Base-by-base conservation (phyloP, 2,329 filamentous ascomycete species). In the Alternaria sp. region DNA sequence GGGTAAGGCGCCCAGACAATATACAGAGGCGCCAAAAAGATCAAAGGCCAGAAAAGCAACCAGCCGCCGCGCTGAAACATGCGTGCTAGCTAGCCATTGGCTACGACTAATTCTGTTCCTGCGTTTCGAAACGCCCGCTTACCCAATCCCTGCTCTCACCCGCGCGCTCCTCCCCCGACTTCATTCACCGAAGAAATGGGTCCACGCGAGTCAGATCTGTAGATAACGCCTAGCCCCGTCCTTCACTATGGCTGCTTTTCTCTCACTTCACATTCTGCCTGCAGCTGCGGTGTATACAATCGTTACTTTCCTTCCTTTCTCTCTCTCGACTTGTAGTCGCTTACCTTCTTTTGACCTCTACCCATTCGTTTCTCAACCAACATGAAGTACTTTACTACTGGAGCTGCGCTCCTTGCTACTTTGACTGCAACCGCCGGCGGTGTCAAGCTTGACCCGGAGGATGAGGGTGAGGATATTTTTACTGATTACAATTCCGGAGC, bases 381-480 rank as follows among this genome's bases (percentile, higher is more conserved):
- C 58, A 78, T 78, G 75, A 74, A 67, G 65, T 72, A 73, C 54
- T 70, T 69, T 54, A 62, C 71, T 59, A 65, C 67, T 36, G 74
- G 75, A 76, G 75, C 75, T 67, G 75, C 68, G 72, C 73, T 77
- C 73, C 71, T 78, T 57, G 66, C 71, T 49, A 63, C 74, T 42
- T 54, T 70, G 62, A 69, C 69, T 36, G 66, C 74, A 57, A 67
- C 65, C 57, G 75, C 68, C 14, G 54, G 57, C 57, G 73, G 64
- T 18, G 67, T 78, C 42, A 64, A 75, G n/a, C 63, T 79, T 24
- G 68, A 77, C 54, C 63, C 73, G 2, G 66, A 78, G 43, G 65
- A 75, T 66, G 74, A 76, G 60, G 57, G 57, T 60, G 32, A 20
- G 53, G 5, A n/a, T 5, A 30, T 43, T n/a, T 16, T 4, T 22